Conservation (phyloP, 1,284 basidiomycete species). For the Athelia psychrophila region DNA sequence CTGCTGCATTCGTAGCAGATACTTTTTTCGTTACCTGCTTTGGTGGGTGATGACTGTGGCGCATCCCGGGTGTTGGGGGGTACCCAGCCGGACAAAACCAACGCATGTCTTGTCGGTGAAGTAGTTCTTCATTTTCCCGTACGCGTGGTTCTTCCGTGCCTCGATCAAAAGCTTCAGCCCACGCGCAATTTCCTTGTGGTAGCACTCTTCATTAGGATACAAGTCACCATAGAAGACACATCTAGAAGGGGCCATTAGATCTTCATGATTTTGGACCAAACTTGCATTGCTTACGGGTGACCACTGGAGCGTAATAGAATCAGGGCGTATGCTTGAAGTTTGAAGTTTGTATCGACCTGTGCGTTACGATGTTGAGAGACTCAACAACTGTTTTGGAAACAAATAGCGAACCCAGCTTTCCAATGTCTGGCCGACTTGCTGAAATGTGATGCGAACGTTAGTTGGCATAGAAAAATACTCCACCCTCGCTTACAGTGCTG, state of each 20-base stretch:
- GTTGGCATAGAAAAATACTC: neutral
- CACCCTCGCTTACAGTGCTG: conserved; percentile 48
- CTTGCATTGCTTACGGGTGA: conserved; percentile 87
- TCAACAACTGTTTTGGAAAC: neutral
- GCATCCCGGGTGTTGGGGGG: conserved; percentile 49
- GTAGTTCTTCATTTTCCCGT: conserved; percentile 62
- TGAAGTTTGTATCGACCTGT: conserved; percentile 67
- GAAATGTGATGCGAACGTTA: conserved; percentile 9
- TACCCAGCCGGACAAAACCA: conserved; percentile 69
- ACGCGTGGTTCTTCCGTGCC: conserved; percentile 61
- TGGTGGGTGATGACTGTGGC: conserved; percentile 68
- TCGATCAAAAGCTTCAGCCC: conserved; percentile 53
- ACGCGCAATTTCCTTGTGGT: conserved; percentile 46
- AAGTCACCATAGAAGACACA: conserved; percentile 94
- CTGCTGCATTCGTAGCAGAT: too few relatives aligned
- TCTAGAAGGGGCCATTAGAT: too few relatives aligned
- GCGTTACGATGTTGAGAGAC: neutral
- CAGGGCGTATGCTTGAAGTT: conserved; percentile 81
- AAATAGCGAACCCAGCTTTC: conserved; percentile 69
- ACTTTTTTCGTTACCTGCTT: too few relatives aligned
- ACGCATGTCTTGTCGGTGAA: conserved; percentile 57
- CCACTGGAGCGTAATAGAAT: conserved; percentile 83
- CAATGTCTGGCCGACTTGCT: conserved; percentile 72
- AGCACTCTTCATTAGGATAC: conserved; percentile 69
- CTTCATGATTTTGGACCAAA: too few relatives aligned